Evolutionary conservation across 2,329 filamentous ascomycete species (phyloP).

Genomic region (Aspergillus sp.): DNA sequence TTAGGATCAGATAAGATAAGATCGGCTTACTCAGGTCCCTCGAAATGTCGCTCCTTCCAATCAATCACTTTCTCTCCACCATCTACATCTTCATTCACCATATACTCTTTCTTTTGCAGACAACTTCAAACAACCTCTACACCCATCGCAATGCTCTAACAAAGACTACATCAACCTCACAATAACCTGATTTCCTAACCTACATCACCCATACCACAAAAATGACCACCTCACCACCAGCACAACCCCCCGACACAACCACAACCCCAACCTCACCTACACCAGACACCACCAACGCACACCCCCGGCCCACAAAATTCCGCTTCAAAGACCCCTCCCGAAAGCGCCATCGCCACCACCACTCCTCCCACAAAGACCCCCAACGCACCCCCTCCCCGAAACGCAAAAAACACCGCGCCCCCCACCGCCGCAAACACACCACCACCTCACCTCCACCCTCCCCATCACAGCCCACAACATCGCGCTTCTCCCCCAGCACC

Average conservation of each 20-base stretch:
- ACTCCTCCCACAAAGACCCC: slow-evolving; percentile 20
- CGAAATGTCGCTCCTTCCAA: not conserved
- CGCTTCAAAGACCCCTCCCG: slow-evolving; percentile 36
- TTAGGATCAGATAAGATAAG: not conserved
- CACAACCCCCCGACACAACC: not conserved
- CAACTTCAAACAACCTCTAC: not conserved
- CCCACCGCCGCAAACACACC: slow-evolving; percentile 24
- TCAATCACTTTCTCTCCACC: not conserved
- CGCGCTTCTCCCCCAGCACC: slow-evolving; percentile 61
- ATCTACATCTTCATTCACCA: not conserved
- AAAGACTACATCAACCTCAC: not conserved
- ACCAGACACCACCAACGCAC: not conserved
- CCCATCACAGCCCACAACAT: not conserved
- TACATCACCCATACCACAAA: not conserved
- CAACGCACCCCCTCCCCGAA: slow-evolving; percentile 19
- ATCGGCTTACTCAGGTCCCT: not conserved
- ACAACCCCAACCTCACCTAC: not conserved
- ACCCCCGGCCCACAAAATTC: slow-evolving; percentile 29
- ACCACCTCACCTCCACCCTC: not conserved
- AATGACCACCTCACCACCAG: not conserved
- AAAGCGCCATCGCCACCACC: slow-evolving; percentile 10
- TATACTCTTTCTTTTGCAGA: not conserved
- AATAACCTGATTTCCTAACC: not conserved
- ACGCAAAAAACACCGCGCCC: slow-evolving; percentile 22
- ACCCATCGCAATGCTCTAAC: too few relatives aligned